Evolutionary conservation across 352 stramenopile species (phyloP), one percentile per base, ranked within the genome.

Genomic region (Globisporangium radiosum): DNA sequence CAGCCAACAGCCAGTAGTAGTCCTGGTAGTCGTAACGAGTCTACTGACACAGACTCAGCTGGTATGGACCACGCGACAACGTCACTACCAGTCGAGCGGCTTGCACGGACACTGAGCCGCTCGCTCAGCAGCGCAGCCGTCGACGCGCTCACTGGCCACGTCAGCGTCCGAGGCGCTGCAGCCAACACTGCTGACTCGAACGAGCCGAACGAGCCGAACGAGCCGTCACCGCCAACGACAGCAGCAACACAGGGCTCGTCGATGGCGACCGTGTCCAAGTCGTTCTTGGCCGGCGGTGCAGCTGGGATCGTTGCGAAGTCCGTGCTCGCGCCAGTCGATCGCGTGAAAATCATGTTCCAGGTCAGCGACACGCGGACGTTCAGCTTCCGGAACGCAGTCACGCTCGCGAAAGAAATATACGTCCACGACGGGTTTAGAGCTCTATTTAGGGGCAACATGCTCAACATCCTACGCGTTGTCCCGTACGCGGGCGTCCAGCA

Each of bases 261-360:
- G 25, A 76, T 90, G 10, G 60, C 78, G 60, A 87, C 74, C 1
- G 70, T 90, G 17, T 92, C 85, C 60, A 94, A 92, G 70, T 92
- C 81, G 11, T 94, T 95, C 54, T 39, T 93, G 19, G 84, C 82
- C 0, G 86, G 86, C 1, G 82, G 84, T 0, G 63, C 83, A 11
- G 84, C 86, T 0, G 86, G 86, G 0, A 90, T 92, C 57, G 70
- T 80, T 5, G 85, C 86, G 54, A 93, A 94, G 60, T 92, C 84
- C 17, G 44, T 69, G 11, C 61, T 95, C 38, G 83, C 86, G 0
- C 86, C 86, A 0, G 68, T 92, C 47, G 86, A 95, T 47, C 81
- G 86, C 33, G 69, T 95, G 14, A 95, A 95, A 60, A 87, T 95
- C 33, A 58, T 95, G 45, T 94, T 95, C 52, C 86, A 95, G 63